Base-by-base conservation (phyloP, 1,284 basidiomycete genomes). In the Marasmius tenuissimus region DNA sequence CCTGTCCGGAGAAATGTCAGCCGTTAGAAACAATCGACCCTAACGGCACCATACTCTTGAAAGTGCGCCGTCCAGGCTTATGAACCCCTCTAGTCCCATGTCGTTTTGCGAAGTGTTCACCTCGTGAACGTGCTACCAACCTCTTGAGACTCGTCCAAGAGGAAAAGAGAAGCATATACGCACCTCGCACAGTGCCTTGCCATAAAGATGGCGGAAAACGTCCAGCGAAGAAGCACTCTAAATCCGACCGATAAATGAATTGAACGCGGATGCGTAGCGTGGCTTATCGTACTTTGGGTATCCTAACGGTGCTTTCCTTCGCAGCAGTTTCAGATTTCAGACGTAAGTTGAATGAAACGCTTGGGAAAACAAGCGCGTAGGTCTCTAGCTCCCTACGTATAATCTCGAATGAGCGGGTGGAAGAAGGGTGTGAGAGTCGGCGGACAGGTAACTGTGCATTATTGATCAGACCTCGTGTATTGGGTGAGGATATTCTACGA, bases 321-420 rank as follows among this genome's bases (percentile, higher is more conserved):
- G 71, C 66, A 60, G 71, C 73, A 38, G 69, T 65, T 61, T 75
- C 78, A 54, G 73, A 74, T 12, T 75, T 74, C 68, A 90, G 85
- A 71, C 89, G 86, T 9, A 97, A 67, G 0, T 83, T 81, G 71
- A 96, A 95, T 0, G 82, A 73, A 11, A 94, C 85, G 7, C 78
- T 63, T 0, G 91, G 89, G 63, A 88, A 91, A 4, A 91, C 81
- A 10, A 97, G 77, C 0, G 92, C 87, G 61, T 89, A 85, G 4
- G 78, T 73, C 73, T 94, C 91, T 22, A 96, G 72, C 61, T 91
- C 87, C 67, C 82, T 85, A 61, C 85, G 86, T 63, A 95, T 83
- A 10, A 85, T 73, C 40, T 90, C 85, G 38, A 92, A 68, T 1
- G 89, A 87, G 38, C 84, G 80, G 11, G 76, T 60, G 33, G 85